phyloP scores from a whole-genome alignment of 441 rosid species.

The Euphorbia schlechtendalii region DNA sequence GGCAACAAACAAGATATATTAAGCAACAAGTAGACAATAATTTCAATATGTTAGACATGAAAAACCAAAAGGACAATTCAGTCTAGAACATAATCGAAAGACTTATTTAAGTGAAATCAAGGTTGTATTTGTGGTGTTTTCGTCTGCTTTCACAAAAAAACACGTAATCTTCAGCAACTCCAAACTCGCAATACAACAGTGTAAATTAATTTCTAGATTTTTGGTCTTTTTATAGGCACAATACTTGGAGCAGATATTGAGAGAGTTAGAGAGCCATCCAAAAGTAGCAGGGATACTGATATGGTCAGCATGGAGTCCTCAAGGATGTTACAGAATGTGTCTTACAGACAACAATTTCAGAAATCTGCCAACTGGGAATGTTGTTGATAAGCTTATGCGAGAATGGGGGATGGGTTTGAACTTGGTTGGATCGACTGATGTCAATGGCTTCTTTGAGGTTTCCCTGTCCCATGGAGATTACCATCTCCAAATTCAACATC shows the following conservation, averaged over 20 bases:
- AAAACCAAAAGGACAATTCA: no score
- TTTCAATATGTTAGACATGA: no score
- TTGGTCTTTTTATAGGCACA: constrained; percentile 26
- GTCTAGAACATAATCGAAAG: no score
- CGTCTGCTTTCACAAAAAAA: no score
- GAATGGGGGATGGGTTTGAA: constrained; percentile 32
- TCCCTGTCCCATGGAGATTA: constrained; percentile 56
- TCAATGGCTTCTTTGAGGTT: constrained; percentile 41
- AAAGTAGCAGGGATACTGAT: constrained; percentile 43
- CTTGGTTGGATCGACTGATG: constrained; percentile 28
- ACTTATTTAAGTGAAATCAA: no score
- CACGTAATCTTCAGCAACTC: no score
- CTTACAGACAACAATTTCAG: constrained; percentile 42
- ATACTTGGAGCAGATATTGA: constrained; percentile 39
- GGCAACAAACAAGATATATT: no score
- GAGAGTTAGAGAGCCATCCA: constrained; percentile 44
- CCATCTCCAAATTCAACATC: constrained; percentile 19
- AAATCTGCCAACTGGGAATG: constrained; percentile 40
- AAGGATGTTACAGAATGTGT: constrained; percentile 47
- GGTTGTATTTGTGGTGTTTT: no score
- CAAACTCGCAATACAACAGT: no score
- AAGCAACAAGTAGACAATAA: no score
- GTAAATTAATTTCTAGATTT: no score
- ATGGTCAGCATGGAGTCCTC: constrained; percentile 50
- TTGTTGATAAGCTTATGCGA: constrained; percentile 40